These are phyloP conservation scores for Bonia amplexicaulis DNA, from an alignment of 176 grass and related monocot genomes.

Conservation along the genomic window DNA sequence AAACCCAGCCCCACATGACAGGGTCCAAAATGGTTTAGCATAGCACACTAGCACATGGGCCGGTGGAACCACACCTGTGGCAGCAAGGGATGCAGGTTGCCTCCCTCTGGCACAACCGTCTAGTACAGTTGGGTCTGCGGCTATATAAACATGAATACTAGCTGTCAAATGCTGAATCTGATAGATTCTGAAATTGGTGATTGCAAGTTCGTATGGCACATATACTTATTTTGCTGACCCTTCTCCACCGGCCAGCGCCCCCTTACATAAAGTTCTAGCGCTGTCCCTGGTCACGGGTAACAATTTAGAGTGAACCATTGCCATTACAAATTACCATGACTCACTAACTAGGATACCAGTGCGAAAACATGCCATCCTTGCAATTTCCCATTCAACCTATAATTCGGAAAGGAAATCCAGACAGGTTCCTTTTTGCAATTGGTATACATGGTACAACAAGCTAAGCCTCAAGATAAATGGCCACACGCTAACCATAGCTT, in stretches of 20 bases:
- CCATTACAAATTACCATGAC: background rate
- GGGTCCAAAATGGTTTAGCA: background rate
- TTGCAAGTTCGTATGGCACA: no score
- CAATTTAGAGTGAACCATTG: background rate
- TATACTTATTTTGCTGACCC: background rate
- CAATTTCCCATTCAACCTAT: background rate
- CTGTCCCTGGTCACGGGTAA: background rate
- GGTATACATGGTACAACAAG: background rate
- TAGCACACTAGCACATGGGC: background rate
- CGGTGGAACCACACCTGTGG: background rate
- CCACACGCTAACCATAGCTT: background rate
- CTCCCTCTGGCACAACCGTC: background rate
- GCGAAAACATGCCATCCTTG: background rate
- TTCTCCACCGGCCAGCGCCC: background rate
- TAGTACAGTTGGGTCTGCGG: background rate
- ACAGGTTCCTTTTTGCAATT: background rate
- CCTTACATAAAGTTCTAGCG: background rate
- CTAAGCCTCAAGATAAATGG: background rate
- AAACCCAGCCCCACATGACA: no score
- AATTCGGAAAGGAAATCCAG: background rate
- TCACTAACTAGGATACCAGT: conserved; percentile 2
- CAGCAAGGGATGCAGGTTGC: background rate
- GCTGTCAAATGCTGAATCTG: background rate
- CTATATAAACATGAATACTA: background rate
- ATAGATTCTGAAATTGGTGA: background rate